phyloP scores from a whole-genome alignment of 2,329 filamentous ascomycete genomes.

The Aspergillus tamarii region DNA sequence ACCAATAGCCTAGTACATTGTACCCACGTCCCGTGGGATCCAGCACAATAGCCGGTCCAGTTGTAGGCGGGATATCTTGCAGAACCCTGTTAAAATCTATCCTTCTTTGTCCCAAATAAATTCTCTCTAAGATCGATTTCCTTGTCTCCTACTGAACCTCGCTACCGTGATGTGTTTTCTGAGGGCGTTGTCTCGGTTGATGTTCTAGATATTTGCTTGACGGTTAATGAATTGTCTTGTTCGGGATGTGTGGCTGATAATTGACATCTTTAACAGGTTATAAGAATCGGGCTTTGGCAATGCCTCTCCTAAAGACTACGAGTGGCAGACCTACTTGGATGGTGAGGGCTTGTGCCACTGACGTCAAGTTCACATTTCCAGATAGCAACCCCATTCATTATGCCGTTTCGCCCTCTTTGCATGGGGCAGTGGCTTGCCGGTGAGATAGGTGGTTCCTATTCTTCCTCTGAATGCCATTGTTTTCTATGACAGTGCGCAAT shows the following conservation, averaged over 20 bases:
- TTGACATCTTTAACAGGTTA: background rate
- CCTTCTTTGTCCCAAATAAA: background rate
- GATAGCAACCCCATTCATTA: background rate
- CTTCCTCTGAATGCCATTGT: background rate
- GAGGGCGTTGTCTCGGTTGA: background rate
- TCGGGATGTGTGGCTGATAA: background rate
- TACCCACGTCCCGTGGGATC: too few species aligned
- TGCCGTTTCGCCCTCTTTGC: background rate
- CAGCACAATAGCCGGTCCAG: too few species aligned
- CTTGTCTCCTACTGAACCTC: background rate
- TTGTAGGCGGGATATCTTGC: background rate
- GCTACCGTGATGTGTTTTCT: background rate
- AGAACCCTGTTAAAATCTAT: background rate
- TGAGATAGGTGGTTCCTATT: background rate
- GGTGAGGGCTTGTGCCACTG: background rate
- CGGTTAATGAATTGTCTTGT: background rate
- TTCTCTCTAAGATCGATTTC: background rate
- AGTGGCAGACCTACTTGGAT: background rate
- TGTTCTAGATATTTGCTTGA: background rate
- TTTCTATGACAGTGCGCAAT: background rate
- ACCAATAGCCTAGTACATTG: too few species aligned
- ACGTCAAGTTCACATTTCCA: background rate
- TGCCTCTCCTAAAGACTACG: too few species aligned
- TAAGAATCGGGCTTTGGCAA: background rate
- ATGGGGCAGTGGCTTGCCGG: background rate